Conservation (phyloP, 2,329 filamentous ascomycete species). For the Talaromyces rugulosus region DNA sequence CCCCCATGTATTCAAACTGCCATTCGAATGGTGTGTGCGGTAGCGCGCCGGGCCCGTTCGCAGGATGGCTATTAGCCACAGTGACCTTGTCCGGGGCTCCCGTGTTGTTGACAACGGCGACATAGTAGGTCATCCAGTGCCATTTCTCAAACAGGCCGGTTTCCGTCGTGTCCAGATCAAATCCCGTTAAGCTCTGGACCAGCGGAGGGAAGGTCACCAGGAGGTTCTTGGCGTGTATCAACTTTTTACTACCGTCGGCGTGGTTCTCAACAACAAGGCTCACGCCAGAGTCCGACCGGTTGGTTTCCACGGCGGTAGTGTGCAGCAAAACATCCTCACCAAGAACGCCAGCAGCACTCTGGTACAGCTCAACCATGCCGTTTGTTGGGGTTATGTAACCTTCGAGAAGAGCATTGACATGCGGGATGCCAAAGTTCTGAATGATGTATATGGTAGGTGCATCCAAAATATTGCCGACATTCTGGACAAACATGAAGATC, state of each 20-base stretch:
- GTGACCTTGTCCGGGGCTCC: background rate
- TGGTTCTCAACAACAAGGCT: constrained; percentile 28
- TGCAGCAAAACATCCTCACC: constrained; percentile 37
- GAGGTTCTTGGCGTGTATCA: constrained; percentile 33
- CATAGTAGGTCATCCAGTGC: background rate
- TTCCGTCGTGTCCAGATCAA: constrained; percentile 32
- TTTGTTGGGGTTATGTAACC: constrained; percentile 2
- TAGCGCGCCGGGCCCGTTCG: background rate
- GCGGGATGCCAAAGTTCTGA: background rate
- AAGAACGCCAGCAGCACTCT: constrained; percentile 33
- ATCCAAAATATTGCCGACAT: constrained; percentile 27
- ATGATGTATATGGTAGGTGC: constrained; percentile 3
- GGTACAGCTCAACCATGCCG: constrained; percentile 42
- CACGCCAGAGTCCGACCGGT: constrained; percentile 17
- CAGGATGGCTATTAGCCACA: background rate
- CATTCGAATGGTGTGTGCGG: background rate
- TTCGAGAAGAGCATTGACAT: background rate
- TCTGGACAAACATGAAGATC: background rate
- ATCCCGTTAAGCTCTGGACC: constrained; percentile 27
- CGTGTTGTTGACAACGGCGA: background rate
- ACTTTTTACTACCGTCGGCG: constrained; percentile 18
- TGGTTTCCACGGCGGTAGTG: constrained; percentile 26
- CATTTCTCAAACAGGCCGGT: background rate
- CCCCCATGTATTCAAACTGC: background rate
- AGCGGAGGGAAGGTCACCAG: constrained; percentile 36